Percentiles rank a stretch among this genome's conserved stretches.
Evolutionary conservation across 768 basidiomycete genomes (phyloP).

Genomic region (Mycena pura): DNA sequence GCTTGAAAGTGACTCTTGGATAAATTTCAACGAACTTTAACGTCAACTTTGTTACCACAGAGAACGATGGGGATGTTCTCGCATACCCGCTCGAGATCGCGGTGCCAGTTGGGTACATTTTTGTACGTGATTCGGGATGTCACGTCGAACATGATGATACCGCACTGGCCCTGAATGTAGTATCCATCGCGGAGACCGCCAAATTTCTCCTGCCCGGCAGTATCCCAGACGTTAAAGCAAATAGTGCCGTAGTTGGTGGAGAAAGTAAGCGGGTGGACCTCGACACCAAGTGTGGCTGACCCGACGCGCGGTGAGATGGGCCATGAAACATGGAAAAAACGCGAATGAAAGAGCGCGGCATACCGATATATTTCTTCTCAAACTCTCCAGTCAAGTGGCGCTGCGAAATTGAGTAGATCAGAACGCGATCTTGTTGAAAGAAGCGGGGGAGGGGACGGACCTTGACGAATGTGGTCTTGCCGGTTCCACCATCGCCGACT

Average conservation of each 20-base stretch:
- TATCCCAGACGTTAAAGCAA: constrained; percentile 99
- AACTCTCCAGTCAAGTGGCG: constrained; percentile 99
- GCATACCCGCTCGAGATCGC: constrained; percentile 98
- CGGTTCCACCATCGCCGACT: constrained; percentile 98
- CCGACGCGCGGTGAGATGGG: constrained; percentile 25
- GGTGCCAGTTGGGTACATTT: constrained; percentile 99
- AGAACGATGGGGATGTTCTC: constrained; percentile 99
- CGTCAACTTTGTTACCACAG: constrained; percentile 99
- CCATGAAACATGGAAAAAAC: constrained; percentile 21
- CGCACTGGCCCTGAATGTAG: constrained; percentile 97
- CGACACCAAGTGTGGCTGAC: constrained; percentile 97
- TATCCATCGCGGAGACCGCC: constrained; percentile 98
- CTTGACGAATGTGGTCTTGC: constrained; percentile 99
- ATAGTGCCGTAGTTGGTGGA: constrained; percentile 98
- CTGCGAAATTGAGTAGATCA: constrained; percentile 62
- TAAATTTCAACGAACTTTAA: constrained; percentile 71
- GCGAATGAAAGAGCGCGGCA: constrained; percentile 34
- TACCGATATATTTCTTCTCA: constrained; percentile 99
- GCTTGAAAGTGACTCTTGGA: constrained; percentile 4
- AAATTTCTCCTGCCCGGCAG: constrained; percentile 99
- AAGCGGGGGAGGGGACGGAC: constrained; percentile 46
- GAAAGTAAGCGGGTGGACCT: constrained; percentile 96
- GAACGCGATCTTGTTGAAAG: constrained; percentile 54
- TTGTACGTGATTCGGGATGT: constrained; percentile 99
- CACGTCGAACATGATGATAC: constrained; percentile 99